Base-by-base conservation (phyloP, 768 basidiomycete species). In the Agaricus blazei region DNA sequence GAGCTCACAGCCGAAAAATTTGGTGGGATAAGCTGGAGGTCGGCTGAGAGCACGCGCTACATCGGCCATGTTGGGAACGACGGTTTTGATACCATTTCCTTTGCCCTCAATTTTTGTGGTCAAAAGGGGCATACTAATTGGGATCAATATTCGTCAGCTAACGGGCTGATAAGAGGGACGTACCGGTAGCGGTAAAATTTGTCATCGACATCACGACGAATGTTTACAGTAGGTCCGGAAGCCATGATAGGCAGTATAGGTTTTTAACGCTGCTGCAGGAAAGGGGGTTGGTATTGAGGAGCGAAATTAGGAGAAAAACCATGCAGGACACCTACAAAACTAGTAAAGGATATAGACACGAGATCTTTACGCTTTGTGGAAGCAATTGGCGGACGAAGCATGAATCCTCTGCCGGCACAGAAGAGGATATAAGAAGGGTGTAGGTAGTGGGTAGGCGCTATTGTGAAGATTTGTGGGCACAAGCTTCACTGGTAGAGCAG, bases 81-180 rank as follows among this genome's bases (percentile, higher is more conserved):
- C 95, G 45, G 97, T 99, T 78, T 99, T 99, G 75, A 99, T 98
- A 65, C 97, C 97, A 70, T 99, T 99, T 58, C 97, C 97, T 72
- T 94, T 95, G 65, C 97, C 97, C 75, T 99, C 97, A 36, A 98
- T 94, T 78, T 98, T 98, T 60, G 90, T 96, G 60, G 83, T 80
- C 59, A 99, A 83, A 57, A 94, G 69, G 54, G 97, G 97, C 97
- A 99, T 99, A 61, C 93, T 95, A 43, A 59, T 12, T 27, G 52
- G 41, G 26, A 38, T 43, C 62, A 64, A 51, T 44, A 55, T 45
- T 26, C 42, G 46, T 4, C 9, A 23, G 14, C 12, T 36, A 36
- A 36, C 23, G 24, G 11, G 5, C 34, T 11, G 11, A 11, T 7
- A 34, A 11, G 34, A 34, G 5, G 34, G 9, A 72, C 82, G 59